Conservation (phyloP, 768 basidiomycete species). For the Mycena albidolilacea region DNA sequence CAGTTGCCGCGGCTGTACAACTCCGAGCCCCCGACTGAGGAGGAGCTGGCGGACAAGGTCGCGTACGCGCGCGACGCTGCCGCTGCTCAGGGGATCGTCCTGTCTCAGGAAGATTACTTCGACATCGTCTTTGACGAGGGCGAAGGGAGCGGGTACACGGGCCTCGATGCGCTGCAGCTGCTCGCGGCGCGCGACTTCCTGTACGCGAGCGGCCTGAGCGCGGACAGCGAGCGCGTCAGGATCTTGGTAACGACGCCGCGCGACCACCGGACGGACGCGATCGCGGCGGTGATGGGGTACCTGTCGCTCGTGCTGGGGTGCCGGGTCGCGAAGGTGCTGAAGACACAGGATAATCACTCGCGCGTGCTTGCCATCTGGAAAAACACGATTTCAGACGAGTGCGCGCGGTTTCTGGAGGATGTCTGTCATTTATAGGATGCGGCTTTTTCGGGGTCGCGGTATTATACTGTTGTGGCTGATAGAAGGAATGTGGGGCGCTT, state of each 20-base stretch:
- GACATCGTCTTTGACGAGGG: conserved; percentile 37
- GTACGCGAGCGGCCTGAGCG: conserved; percentile 7
- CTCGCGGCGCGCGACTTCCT: conserved; percentile 41
- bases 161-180: conserved; percentile 39
- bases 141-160: conserved; percentile 32
- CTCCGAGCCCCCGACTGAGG: conserved; percentile 21
- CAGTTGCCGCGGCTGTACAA: conserved; percentile 31
- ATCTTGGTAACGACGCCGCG: conserved; percentile 43
- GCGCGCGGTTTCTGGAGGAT: conserved; percentile 36
- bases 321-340: conserved; percentile 24
- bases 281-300: conserved; percentile 39
- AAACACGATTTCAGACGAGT: conserved; percentile 33
- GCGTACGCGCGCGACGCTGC: conserved; percentile 20
- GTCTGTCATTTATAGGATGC: conserved; percentile 9
- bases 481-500: too few species aligned
- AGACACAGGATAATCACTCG: conserved; percentile 32
- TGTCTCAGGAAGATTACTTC: conserved; percentile 34
- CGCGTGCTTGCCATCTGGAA: conserved; percentile 39
- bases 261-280: conserved; percentile 42
- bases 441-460: too few species aligned
- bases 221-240: conserved; percentile 9
- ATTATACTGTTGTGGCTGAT: too few species aligned
- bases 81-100: neutral
- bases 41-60: conserved; percentile 26
- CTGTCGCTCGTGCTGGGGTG: conserved; percentile 31